Conservation (phyloP, 2,329 filamentous ascomycete genomes). For the Gnomoniopsis sp. region DNA sequence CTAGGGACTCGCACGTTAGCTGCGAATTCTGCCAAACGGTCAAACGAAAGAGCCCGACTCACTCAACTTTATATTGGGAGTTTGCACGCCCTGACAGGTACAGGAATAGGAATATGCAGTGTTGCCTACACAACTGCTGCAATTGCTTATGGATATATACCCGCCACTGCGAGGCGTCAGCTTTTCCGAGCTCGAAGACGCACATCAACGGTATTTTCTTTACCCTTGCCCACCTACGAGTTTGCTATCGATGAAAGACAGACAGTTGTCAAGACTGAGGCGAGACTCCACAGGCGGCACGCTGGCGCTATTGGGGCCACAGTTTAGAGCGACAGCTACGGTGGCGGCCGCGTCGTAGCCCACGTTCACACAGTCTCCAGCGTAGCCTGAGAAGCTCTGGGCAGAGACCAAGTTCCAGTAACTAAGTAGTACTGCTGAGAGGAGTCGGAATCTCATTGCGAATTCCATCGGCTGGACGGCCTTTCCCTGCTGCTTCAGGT, state of each 20-base stretch:
- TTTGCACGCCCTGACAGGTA: neutral
- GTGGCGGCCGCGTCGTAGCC: slow-evolving; percentile 5
- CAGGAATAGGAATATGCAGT: slow-evolving; percentile 10
- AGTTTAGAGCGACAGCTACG: slow-evolving; percentile 1
- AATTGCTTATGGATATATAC: slow-evolving; percentile 1
- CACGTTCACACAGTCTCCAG: slow-evolving; percentile 3
- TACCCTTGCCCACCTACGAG: slow-evolving; percentile 14
- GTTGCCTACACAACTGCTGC: neutral
- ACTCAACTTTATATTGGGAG: slow-evolving; percentile 6
- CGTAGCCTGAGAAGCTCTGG: slow-evolving; percentile 8
- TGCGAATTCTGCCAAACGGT: neutral
- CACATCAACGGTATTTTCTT: neutral
- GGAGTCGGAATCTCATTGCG: neutral
- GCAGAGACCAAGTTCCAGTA: neutral
- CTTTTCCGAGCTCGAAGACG: neutral
- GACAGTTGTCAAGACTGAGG: slow-evolving; percentile 8
- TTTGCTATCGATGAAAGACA: slow-evolving; percentile 1
- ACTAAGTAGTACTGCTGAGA: neutral
- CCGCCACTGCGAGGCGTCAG: slow-evolving; percentile 3
- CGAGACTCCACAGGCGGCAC: neutral
- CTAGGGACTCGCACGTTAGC: neutral
- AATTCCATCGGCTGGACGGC: neutral
- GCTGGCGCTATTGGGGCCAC: neutral
- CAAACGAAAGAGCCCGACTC: neutral
- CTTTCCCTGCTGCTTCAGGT: neutral